These are phyloP conservation scores for Colletotrichum higginsianum DNA, from an alignment of 2,329 filamentous ascomycete species.

Conservation along the genomic window DNA sequence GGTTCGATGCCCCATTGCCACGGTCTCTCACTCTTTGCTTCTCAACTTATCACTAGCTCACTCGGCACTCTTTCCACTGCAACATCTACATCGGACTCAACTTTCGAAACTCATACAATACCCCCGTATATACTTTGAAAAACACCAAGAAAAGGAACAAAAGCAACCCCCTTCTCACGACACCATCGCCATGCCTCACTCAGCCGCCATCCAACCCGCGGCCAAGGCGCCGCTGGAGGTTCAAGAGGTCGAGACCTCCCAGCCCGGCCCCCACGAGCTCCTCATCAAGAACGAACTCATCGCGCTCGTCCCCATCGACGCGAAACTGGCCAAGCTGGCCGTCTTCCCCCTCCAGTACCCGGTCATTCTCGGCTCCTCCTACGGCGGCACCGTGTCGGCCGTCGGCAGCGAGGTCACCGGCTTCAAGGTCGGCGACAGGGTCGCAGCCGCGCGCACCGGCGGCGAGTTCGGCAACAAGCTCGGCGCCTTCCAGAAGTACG, in stretches of 20 bases:
- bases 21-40: no score
- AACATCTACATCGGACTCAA: no score
- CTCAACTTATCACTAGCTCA: no score
- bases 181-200: constrained; percentile 14
- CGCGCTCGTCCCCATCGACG: constrained; percentile 50
- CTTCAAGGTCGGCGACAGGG: constrained; percentile 47
- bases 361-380: constrained; percentile 41
- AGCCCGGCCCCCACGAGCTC: constrained; percentile 45
- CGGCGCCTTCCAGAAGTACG: constrained; percentile 29
- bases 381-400: constrained; percentile 46
- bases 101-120: no score
- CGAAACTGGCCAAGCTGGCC: constrained; percentile 47
- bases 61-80: no score
- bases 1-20: no score
- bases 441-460: constrained; percentile 33
- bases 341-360: constrained; percentile 43
- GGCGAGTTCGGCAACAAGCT: constrained; percentile 33
- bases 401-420: constrained; percentile 44
- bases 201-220: constrained; percentile 33
- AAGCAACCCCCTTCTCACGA: no score
- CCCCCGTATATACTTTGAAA: background rate
- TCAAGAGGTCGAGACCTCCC: constrained; percentile 28
- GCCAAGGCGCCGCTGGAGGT: constrained; percentile 30
- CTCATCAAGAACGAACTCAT: constrained; percentile 48
- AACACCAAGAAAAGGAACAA: background rate